Base-by-base conservation (phyloP, 176 grass and related monocot genomes). In the Carex scoparia region DNA sequence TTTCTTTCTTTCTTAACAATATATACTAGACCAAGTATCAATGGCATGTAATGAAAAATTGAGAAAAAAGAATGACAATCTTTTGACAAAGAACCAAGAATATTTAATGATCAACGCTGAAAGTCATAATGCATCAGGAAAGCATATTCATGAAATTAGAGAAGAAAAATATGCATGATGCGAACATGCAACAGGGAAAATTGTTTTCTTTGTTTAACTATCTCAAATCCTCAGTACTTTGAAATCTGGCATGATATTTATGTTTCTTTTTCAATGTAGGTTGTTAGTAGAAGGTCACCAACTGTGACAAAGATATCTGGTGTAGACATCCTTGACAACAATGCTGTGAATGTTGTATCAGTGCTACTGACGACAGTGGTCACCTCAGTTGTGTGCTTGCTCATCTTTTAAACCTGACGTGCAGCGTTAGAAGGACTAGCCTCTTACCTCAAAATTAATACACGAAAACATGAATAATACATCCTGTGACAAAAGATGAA, bases 291-390 rank as follows among this genome's bases (percentile, higher is more conserved):
- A 78, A 69, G 79, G 15, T 88, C 89, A 19, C 95, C 93, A 75
- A 91, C 91, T 2, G 93, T 98, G 65, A 85, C 85, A 27, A 94
- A 89, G 86, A 98, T 94, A 76, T 98, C 91, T 65, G 93, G 95
- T 86, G 79, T 92, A 73, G 90, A 81, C 73, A 59, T 93, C 73
- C 92, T 98, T 63, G 95, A 98, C 85, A 91, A 94, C 38, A 89
- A 94, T 88, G 91, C 82, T 37, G 93, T 98, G 84, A 98, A 98
- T 94, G 89, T 82, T 69, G 80, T 94, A 49, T 92, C 95, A 10
- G 74, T 98, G 54, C 79, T 98, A 53, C 58, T 93, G 73, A 94
- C 92, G 69, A 85, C 91, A 64, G 60, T 78, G 40, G 61, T 93
- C 87, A 98, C 93, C 66, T 92, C 95, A 67, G 80, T 87, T 82